A percentile compares a stretch with the other conserved stretches of the same genome.
Conservation (phyloP, 257 asterid genomes). For the Solanum bukasovii region DNA sequence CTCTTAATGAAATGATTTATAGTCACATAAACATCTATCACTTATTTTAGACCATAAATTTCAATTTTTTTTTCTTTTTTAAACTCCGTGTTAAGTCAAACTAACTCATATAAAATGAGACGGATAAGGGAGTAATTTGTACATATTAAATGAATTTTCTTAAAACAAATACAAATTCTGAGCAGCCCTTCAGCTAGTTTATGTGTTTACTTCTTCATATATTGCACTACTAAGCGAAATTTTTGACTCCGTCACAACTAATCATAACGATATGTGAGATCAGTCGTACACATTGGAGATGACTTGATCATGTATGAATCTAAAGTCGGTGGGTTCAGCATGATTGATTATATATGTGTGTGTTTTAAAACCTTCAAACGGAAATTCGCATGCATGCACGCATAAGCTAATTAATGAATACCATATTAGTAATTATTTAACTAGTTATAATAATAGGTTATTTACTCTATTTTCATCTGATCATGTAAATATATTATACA, state of each 20-base stretch:
- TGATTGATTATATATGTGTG: background rate
- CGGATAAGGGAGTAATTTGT: too few relatives aligned
- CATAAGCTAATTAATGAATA: background rate
- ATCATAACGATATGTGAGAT: background rate
- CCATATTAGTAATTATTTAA: background rate
- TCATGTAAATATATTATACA: background rate
- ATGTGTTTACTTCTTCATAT: too few relatives aligned
- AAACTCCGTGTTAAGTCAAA: too few relatives aligned
- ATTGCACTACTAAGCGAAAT: too few relatives aligned
- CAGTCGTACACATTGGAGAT: too few relatives aligned
- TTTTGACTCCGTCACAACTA: background rate
- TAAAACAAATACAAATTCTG: background rate
- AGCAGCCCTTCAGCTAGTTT: background rate
- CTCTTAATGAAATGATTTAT: too few relatives aligned
- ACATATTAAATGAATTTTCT: background rate
- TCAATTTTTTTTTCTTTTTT: accelerated
- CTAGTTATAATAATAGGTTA: background rate
- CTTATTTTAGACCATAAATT: too few relatives aligned
- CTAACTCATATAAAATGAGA: too few relatives aligned
- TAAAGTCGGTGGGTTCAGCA: background rate
- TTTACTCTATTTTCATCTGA: background rate
- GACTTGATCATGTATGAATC: background rate
- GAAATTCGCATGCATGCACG: conserved; percentile 13
- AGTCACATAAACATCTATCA: too few relatives aligned
- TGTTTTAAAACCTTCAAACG: background rate